phyloP scores from a whole-genome alignment of 768 basidiomycete species.

The Boletus huronensis region DNA sequence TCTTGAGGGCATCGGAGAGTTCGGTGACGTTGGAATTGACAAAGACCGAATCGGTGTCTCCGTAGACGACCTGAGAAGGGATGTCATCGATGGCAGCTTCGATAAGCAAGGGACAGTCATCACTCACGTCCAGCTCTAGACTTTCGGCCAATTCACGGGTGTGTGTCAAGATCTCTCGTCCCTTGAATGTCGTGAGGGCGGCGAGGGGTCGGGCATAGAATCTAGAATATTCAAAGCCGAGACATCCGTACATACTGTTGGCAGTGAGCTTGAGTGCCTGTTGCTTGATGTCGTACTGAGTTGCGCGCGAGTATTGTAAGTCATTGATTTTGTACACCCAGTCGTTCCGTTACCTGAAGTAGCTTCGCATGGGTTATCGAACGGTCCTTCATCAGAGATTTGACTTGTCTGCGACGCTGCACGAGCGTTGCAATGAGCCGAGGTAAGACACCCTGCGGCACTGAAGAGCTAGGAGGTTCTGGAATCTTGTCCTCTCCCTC shows the following conservation, averaged over 20 bases:
- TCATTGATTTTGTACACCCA: neutral
- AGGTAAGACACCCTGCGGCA: constrained; percentile 87
- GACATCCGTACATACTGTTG: constrained; percentile 99
- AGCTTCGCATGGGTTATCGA: constrained; percentile 67
- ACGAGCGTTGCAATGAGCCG: constrained; percentile 97
- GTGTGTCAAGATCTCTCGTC: constrained; percentile 93
- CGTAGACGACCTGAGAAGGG: constrained; percentile 62
- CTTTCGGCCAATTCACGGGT: constrained; percentile 91
- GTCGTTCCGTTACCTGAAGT: constrained; percentile 60
- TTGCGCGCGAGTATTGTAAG: neutral
- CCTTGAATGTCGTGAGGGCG: constrained; percentile 95
- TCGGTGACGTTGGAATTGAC: constrained; percentile 94
- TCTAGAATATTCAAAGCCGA: constrained; percentile 94
- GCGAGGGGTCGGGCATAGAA: constrained; percentile 98
- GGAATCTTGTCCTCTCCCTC: constrained; percentile 82
- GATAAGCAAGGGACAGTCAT: neutral
- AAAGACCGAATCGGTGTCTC: constrained; percentile 89
- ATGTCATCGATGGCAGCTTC: neutral
- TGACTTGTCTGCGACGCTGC: constrained; percentile 83
- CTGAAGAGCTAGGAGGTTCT: constrained; percentile 72
- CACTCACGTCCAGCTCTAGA: constrained; percentile 78
- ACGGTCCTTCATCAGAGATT: constrained; percentile 91
- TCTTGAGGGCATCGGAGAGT: constrained; percentile 84
- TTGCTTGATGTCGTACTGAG: constrained; percentile 94
- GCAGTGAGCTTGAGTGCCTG: constrained; percentile 96